Evolutionary conservation across 352 stramenopile species (phyloP).

Genomic region (Thraustochytrium striatum): DNA sequence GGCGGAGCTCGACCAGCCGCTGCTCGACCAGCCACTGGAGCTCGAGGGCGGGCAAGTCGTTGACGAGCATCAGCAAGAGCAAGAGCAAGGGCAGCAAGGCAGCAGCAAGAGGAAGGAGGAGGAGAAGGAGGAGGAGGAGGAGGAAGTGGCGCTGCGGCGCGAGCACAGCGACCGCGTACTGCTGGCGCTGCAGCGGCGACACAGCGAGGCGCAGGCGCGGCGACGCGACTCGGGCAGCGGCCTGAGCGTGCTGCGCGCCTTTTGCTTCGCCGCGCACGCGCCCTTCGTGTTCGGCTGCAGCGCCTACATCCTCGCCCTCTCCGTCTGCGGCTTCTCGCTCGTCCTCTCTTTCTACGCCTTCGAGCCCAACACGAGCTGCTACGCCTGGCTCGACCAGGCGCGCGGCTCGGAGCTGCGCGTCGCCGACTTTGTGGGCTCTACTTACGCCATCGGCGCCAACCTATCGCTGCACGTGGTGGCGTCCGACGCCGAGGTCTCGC

Average conservation of each 20-base stretch:
- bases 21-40: neutral
- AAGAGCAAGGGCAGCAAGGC: neutral
- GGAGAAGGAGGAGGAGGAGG: slow-evolving; percentile 10
- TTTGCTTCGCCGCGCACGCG: slow-evolving; percentile 17
- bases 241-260: neutral
- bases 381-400: neutral
- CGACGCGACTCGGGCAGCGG: neutral
- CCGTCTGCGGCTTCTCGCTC: slow-evolving; percentile 27
- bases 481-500: neutral
- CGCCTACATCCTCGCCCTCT: slow-evolving; percentile 10
- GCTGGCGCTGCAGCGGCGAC: too few species aligned
- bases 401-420: neutral
- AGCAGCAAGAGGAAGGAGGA: neutral
- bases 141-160: neutral
- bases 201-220: too few species aligned
- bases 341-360: slow-evolving; percentile 36
- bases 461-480: neutral
- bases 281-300: slow-evolving; percentile 39
- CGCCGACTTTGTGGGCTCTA: neutral
- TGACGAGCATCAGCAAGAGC: too few species aligned
- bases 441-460: neutral
- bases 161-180: too few species aligned
- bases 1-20: neutral
- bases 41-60: neutral
- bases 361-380: slow-evolving; percentile 22